Conservation (phyloP, 768 basidiomycete species). For the Auriculariales sp. region DNA sequence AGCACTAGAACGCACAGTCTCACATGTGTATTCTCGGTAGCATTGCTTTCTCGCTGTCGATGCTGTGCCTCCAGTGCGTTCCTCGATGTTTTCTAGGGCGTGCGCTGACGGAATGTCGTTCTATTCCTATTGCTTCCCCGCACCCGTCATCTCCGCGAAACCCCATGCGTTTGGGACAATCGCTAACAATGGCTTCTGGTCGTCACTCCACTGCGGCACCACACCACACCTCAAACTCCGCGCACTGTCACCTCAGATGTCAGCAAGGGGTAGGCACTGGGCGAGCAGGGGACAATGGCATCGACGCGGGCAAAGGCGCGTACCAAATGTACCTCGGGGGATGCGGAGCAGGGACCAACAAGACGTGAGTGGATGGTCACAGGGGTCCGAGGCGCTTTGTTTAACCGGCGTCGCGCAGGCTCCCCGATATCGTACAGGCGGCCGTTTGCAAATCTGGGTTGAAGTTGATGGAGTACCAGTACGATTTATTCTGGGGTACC, state of each 20-base stretch:
- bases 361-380: not conserved
- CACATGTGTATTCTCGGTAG: not conserved
- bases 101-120: too few species aligned
- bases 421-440: not conserved
- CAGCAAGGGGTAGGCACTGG: not conserved
- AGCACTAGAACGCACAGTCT: not conserved
- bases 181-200: not conserved
- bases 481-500: not conserved
- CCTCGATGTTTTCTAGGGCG: too few species aligned
- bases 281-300: not conserved
- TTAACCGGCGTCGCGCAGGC: not conserved
- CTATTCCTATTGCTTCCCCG: too few species aligned
- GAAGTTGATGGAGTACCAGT: not conserved
- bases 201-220: not conserved
- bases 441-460: not conserved
- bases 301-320: not conserved
- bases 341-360: not conserved
- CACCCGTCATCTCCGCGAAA: too few species aligned
- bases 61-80: not conserved
- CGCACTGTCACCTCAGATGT: not conserved
- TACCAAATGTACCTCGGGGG: not conserved
- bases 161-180: too few species aligned
- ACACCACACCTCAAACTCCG: too few species aligned
- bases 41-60: not conserved
- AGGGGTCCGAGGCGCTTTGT: not conserved